Evolutionary conservation across 139 green algal species (phyloP).

Genomic region (Micractinium sp.): DNA sequence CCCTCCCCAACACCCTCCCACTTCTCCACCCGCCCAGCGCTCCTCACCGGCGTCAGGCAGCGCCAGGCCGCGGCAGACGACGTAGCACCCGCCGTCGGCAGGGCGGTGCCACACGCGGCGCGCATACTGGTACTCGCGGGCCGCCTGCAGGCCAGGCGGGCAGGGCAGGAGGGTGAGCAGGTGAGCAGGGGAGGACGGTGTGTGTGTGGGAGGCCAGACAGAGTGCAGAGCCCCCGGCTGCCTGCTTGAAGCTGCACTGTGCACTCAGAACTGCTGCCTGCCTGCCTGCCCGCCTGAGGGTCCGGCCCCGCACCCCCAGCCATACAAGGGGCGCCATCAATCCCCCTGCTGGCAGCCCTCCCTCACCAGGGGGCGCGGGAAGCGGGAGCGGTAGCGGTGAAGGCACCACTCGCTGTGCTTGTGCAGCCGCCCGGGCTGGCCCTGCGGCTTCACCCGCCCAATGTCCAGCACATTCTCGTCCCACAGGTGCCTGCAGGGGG

Average conservation of each 20-base stretch:
- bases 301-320: not conserved
- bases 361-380: conserved; percentile 70
- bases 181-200: not conserved
- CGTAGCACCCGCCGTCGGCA: conserved; percentile 70
- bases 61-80: conserved; percentile 26
- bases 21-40: not conserved
- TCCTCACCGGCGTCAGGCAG: not conserved
- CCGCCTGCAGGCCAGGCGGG: conserved; percentile 12
- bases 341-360: not conserved
- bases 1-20: too few species aligned
- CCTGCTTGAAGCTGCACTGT: too few species aligned
- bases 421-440: conserved; percentile 9
- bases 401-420: conserved; percentile 50
- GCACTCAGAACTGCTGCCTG: too few species aligned
- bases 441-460: conserved; percentile 5
- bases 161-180: not conserved
- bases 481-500: conserved; percentile 47
- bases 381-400: conserved; percentile 61
- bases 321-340: not conserved
- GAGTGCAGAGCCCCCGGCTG: not conserved
- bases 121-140: conserved; percentile 71
- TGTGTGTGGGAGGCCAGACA: not conserved
- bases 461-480: conserved; percentile 55
- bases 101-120: conserved; percentile 69
- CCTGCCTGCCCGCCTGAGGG: not conserved